Base-by-base conservation (phyloP, 225 moss, liverwort and hornwort genomes). In the Marchantia polymorpha region DNA sequence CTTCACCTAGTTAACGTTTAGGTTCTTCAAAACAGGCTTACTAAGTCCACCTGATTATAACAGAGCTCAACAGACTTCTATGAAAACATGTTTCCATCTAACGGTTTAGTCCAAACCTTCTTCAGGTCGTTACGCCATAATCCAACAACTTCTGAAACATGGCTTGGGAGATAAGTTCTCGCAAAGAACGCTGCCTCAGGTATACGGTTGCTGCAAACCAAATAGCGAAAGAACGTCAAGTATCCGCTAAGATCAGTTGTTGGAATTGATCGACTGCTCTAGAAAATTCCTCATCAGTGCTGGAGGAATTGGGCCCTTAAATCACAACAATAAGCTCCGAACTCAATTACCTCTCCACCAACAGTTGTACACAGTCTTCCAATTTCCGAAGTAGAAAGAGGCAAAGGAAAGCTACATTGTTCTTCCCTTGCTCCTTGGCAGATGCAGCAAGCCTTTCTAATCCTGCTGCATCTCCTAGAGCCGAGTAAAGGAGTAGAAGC, bases 131-230 rank as follows among this genome's bases (percentile, higher is more conserved):
- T 93, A 29, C 96, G 94, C 96, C 94, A 97, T 16, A 94, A 85
- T 64, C 87, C 83, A 77, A 94, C 90, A 69, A 94, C 88, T 79
- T 84, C 89, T 25, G 92, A 91, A 39, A 97, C 96, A 78, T 94
- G 82, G 73, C 96, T 97, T 65, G 96, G 94, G 65, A 94, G 84
- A 81, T 97, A 97, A 0, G 94, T 94, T 11, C 94, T 83, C 56
- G 96, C 92, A 85, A 97, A 92, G 79, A 97, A 94, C 4, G 93
- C 94, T 81, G 96, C 96, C 86, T 97, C 96, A n/a, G 94, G 94
- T 72, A 93, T 91, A 17, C 96, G 93, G 76, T 97, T 97, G 82
- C 94, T 97, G 90, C 83, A 75, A 46, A 27, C 61, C 53, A 80
- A 8, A 70, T 31, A 68, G 19, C 75, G 19, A 64, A 22, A 7